phyloP scores from a whole-genome alignment of 1,284 basidiomycete genomes.

The Microbotryum intermedium region DNA sequence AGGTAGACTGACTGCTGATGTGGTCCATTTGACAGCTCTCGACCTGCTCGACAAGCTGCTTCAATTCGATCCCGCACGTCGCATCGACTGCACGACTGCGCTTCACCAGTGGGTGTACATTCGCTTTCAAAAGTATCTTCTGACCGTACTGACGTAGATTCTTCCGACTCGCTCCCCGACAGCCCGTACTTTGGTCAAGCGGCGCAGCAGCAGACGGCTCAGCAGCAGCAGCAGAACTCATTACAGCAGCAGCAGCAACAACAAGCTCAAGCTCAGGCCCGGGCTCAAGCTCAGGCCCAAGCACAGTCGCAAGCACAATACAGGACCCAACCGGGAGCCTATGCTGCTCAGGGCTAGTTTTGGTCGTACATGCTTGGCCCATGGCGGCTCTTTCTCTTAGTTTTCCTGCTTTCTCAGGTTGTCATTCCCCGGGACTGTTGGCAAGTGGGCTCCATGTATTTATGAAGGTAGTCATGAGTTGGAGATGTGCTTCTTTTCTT shows the following conservation, averaged over 20 bases:
- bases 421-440: neutral
- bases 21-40: constrained; percentile 53
- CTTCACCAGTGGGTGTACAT: constrained; percentile 55
- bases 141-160: neutral
- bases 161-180: too few species aligned
- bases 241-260: neutral
- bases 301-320: neutral
- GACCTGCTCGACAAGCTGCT: constrained; percentile 91
- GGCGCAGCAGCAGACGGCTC: too few species aligned
- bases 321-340: neutral
- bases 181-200: too few species aligned
- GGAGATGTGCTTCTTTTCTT: neutral
- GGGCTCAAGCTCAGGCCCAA: neutral
- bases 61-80: constrained; percentile 90
- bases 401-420: neutral
- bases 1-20: too few species aligned
- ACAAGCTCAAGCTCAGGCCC: constrained; percentile 1
- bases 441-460: neutral
- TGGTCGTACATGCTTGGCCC: neutral
- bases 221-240: too few species aligned
- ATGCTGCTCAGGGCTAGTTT: neutral
- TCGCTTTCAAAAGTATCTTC: neutral
- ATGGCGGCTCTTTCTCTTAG: neutral
- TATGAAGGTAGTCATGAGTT: neutral
- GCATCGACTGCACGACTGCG: constrained; percentile 85